Base-by-base conservation (phyloP, 164 flowering plant genomes). In the Piper longum region DNA sequence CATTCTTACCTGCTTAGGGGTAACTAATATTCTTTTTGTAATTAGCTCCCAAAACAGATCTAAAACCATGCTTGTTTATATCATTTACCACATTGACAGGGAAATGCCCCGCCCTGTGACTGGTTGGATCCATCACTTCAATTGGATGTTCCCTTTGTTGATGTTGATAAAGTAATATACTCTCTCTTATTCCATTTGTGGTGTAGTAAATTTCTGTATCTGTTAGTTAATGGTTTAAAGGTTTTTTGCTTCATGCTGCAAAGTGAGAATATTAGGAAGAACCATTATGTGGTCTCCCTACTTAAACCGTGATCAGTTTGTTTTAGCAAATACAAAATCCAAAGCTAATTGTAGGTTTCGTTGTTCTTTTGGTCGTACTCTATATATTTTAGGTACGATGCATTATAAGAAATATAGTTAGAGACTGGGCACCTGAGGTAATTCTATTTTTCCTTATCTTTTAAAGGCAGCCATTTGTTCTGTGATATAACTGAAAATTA, bases 341-440 rank as follows among this genome's bases (percentile, higher is more conserved):
- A 26, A 26, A 26, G 36, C 36, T 26, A 26, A 26, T 26, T 2
- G 1, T 26, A 26, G 36, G 36, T 48, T 12, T 48, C 14, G 14
- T 48, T 48, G 14, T 48, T 48, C 52, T 9, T 48, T 12, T 48
- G 14, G 14, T 1, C 14, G 0, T 48, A 1, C 14, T 9, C 3
- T 48, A 1, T 9, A 39, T 45, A 61, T 72, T 43, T 61, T 78
- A 91, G 99, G 99, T 95, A 58, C 89, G 95, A 19, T 95, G 99
- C 77, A 83, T 91, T 43, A 74, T 95, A 72, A 81, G 99, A 73
- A 95, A 86, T 67, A 86, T 95, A 54, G 97, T 88, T 41, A 81
- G 99, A 73, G 99, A 95, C 71, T 95, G 97, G 99, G 89, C 96
- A 54, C 73, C 73, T 54, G 99, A 95, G 97, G 99, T 95, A 85